Evolutionary conservation across 2,329 filamentous ascomycete species (phyloP), one percentile per base, ranked within the genome.

Genomic region (Diplocarpon mali): DNA sequence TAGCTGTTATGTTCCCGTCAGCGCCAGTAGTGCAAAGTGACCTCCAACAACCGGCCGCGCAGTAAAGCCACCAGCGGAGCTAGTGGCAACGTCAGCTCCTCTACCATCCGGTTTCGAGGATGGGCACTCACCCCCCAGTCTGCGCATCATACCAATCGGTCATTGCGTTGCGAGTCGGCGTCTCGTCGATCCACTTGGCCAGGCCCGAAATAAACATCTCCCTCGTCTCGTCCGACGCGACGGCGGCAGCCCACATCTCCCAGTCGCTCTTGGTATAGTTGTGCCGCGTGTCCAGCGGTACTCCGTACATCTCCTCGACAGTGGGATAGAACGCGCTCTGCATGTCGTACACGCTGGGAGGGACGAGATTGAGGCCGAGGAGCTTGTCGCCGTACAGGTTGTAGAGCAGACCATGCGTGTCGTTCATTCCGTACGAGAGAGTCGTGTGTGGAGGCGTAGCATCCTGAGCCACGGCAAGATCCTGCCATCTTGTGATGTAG

Each of bases 231-330:
- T 75, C 73, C 53, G 78, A 79, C 3, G 85, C 76, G 5, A 93
- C 82, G 1, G 86, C 84, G 37, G 87, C 86, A 0, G 85, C 84
- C 62, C 92, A 89, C 61, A 93, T 88, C 56, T 92, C 82, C 87
- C 87, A 94, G 65, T 94, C 87, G 24, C 82, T 87, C 66, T 94
- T 94, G 29, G 85, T 83, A 64, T 92, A 92, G 2, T 90, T 64
- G 62, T 92, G 85, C 35, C 87, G 76, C 53, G 76, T 83, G 64
- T 94, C 87, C 7, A 94, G 73, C 0, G 87, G 86, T 3, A 94
- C 67, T 1, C 87, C 87, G 62, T 90, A 93, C 56, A 76, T 79
- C 62, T 93, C 85, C 53, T 85, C 75, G 9, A 90, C 85, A 12
- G 76, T 72, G 51, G 76, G 71, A 66, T 93, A 94, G 85, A 84